Conservation (phyloP, 306 rosid species). For the Acacia melanoxylon region DNA sequence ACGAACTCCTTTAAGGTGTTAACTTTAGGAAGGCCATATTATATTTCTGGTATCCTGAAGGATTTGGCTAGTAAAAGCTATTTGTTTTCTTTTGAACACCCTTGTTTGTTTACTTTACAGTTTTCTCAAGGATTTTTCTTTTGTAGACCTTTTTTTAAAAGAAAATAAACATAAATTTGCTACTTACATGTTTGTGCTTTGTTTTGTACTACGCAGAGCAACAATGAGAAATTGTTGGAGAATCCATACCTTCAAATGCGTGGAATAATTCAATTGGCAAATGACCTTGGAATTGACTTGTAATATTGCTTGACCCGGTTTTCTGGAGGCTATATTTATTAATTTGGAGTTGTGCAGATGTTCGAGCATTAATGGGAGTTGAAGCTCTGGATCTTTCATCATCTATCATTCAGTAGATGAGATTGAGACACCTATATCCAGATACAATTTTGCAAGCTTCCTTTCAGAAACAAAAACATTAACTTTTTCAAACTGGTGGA, state of each 20-base stretch:
- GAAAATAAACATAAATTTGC: constrained; percentile 16
- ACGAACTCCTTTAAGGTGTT: not conserved
- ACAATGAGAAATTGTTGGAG: constrained; percentile 96
- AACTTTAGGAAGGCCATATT: not conserved
- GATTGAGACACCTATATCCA: constrained; percentile 34
- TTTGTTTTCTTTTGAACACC: constrained; percentile 12
- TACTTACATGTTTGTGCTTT: constrained; percentile 33
- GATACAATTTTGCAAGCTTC: constrained; percentile 33
- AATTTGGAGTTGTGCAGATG: constrained; percentile 35
- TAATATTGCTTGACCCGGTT: constrained; percentile 45
- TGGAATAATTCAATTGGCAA: constrained; percentile 95
- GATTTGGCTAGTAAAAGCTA: not conserved
- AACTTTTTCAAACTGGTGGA: constrained; percentile 42
- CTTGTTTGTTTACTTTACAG: constrained; percentile 24
- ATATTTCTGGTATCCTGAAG: not conserved
- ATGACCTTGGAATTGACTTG: constrained; percentile 80
- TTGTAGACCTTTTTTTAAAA: not conserved
- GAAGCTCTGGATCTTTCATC: constrained; percentile 36
- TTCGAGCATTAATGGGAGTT: constrained; percentile 29
- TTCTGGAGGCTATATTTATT: constrained; percentile 41
- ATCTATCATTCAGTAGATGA: constrained; percentile 20
- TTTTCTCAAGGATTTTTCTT: constrained; percentile 21
- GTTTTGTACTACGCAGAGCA: constrained; percentile 63
- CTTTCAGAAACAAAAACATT: constrained; percentile 36
- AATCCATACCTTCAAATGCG: constrained; percentile 99